Conservation (phyloP, 2,329 filamentous ascomycete species). For the Pestalotiopsis sp. region DNA sequence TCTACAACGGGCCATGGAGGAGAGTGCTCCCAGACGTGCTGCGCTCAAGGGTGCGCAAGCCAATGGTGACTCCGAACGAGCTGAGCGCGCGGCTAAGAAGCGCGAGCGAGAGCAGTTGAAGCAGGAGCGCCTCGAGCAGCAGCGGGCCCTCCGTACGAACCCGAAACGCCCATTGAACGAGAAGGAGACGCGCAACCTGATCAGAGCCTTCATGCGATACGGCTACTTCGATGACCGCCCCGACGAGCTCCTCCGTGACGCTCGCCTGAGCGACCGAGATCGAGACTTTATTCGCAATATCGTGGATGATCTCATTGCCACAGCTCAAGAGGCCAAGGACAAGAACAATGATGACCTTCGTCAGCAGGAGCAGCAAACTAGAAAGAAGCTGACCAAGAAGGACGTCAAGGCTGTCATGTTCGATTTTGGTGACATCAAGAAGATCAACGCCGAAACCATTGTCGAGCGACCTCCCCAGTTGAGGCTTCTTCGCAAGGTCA, state of each 20-base stretch:
- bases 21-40: conserved; percentile 81
- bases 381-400: conserved; percentile 89
- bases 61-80: conserved; percentile 59
- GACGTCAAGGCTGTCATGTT: conserved; percentile 97
- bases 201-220: conserved; percentile 87
- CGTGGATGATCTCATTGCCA: conserved; percentile 72
- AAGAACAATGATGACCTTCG: conserved; percentile 73
- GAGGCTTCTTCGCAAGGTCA: conserved; percentile 77
- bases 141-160: conserved; percentile 74
- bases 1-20: conserved; percentile 78
- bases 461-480: conserved; percentile 90
- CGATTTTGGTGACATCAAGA: conserved; percentile 90
- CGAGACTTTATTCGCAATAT: conserved; percentile 76
- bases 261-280: conserved; percentile 82
- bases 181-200: conserved; percentile 90
- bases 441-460: conserved; percentile 94
- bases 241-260: conserved; percentile 86
- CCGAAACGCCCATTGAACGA: conserved; percentile 88
- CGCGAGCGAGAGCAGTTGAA: conserved; percentile 67
- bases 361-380: conserved; percentile 79
- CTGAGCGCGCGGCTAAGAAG: conserved; percentile 68
- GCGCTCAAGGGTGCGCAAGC: conserved; percentile 60
- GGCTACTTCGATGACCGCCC: conserved; percentile 87
- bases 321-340: conserved; percentile 62
- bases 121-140: conserved; percentile 75